Evolutionary conservation across 805 yeast genomes (phyloP).

Genomic region (Metschnikowia arizonensis): DNA sequence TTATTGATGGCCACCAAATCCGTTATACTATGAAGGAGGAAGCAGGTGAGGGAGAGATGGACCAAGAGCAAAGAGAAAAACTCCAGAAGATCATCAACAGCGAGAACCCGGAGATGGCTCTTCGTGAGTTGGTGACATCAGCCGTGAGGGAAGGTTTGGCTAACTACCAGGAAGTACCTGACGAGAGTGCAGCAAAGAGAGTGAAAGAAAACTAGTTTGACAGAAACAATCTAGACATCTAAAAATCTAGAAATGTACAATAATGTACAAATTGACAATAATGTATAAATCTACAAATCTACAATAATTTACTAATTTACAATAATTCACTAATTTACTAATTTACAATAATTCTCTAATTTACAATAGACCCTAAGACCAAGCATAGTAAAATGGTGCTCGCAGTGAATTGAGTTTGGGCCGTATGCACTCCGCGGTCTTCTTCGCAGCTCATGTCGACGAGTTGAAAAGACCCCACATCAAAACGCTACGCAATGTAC

Average conservation of each 20-base stretch:
- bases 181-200: slow-evolving; percentile 32
- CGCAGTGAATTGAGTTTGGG: not conserved
- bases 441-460: slow-evolving; percentile 7
- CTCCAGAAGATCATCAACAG: slow-evolving; percentile 71
- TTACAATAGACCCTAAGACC: not conserved
- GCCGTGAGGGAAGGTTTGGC: slow-evolving; percentile 58
- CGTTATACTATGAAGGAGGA: slow-evolving; percentile 53
- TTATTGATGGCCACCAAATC: slow-evolving; percentile 46
- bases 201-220: slow-evolving; percentile 10
- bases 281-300: too few relatives aligned
- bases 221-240: not conserved
- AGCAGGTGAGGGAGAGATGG: slow-evolving; percentile 38
- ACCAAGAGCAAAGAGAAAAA: slow-evolving; percentile 53
- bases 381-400: not conserved
- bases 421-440: slow-evolving; percentile 1
- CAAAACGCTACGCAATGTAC: slow-evolving; percentile 10
- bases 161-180: slow-evolving; percentile 25
- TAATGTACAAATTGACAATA: too few relatives aligned
- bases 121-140: slow-evolving; percentile 62
- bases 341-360: too few relatives aligned
- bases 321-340: too few relatives aligned
- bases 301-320: too few relatives aligned
- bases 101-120: slow-evolving; percentile 75
- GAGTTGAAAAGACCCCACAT: not conserved
- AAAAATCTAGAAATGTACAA: too few relatives aligned